Evolutionary conservation across 306 rosid genomes (phyloP).

Genomic region (Gynostemma pentaphyllum): DNA sequence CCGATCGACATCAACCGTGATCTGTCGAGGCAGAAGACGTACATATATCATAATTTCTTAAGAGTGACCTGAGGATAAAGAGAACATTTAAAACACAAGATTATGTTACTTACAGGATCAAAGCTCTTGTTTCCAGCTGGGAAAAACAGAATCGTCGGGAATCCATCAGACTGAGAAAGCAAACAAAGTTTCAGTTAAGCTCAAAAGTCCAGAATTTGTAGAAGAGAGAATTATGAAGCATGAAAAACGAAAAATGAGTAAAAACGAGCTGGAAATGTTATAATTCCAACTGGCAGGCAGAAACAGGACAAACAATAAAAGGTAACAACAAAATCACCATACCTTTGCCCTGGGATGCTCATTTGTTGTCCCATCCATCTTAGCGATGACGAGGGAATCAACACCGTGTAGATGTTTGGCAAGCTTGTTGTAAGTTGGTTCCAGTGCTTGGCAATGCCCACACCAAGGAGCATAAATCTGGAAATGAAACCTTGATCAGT

Average conservation of each 20-base stretch:
- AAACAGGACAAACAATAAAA: not conserved
- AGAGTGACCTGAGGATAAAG: not conserved
- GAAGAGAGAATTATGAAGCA: not conserved
- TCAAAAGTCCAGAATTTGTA: not conserved
- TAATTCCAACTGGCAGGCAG: not conserved
- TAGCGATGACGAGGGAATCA: slow-evolving; percentile 81
- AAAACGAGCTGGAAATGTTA: not conserved
- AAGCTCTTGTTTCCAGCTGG: slow-evolving; percentile 66
- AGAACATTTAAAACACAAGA: not conserved
- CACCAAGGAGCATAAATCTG: slow-evolving; percentile 99
- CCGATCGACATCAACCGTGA: slow-evolving; percentile 76
- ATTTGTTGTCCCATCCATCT: slow-evolving; percentile 98
- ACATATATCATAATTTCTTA: not conserved
- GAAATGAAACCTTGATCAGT: slow-evolving; percentile 11
- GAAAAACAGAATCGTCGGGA: slow-evolving; percentile 51
- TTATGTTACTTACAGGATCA: slow-evolving; percentile 37
- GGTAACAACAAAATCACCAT: slow-evolving; percentile 12
- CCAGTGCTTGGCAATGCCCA: slow-evolving; percentile 92
- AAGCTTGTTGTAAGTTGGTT: slow-evolving; percentile 87
- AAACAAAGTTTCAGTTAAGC: not conserved
- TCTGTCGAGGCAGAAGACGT: slow-evolving; percentile 35
- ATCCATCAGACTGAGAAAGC: slow-evolving; percentile 43
- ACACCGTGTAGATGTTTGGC: slow-evolving; percentile 68
- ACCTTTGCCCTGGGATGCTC: slow-evolving; percentile 99
- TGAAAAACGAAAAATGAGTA: not conserved